Conservation (phyloP, 768 basidiomycete species). For the Cubamyces sp. region DNA sequence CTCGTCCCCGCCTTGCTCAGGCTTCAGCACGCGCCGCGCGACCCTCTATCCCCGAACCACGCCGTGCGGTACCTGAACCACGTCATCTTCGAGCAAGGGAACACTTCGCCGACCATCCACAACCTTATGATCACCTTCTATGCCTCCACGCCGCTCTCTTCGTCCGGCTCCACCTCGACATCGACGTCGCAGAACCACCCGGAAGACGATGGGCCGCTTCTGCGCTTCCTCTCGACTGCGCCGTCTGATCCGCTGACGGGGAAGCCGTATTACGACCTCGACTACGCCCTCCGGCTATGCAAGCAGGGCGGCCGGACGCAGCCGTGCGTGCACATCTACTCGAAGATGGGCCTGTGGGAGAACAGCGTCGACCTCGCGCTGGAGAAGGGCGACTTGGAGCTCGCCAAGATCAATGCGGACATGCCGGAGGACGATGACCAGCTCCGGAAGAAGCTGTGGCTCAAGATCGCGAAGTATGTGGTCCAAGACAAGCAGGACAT, state of each 20-base stretch:
- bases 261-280: constrained; percentile 93
- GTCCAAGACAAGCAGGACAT: constrained; percentile 98
- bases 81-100: constrained; percentile 79
- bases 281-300: constrained; percentile 94
- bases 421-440: constrained; percentile 86
- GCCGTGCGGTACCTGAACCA: constrained; percentile 89
- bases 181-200: constrained; percentile 42
- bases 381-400: constrained; percentile 91
- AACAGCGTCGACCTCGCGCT: constrained; percentile 94
- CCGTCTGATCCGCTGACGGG: constrained; percentile 82
- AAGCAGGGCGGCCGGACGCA: constrained; percentile 80
- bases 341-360: constrained; percentile 97
- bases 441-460: constrained; percentile 91
- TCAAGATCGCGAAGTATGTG: constrained; percentile 98
- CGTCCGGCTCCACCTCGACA: constrained; percentile 45
- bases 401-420: constrained; percentile 95
- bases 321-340: constrained; percentile 95
- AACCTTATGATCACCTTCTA: constrained; percentile 92
- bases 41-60: constrained; percentile 79
- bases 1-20: constrained; percentile 90
- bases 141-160: constrained; percentile 54
- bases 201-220: constrained; percentile 75
- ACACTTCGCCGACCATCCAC: constrained; percentile 85
- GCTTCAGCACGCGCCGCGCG: constrained; percentile 71
- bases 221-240: constrained; percentile 82